Percentiles rank a stretch among this genome's conserved stretches.
Conservation (phyloP, 2,329 filamentous ascomycete genomes). For the Cercospora sp. region DNA sequence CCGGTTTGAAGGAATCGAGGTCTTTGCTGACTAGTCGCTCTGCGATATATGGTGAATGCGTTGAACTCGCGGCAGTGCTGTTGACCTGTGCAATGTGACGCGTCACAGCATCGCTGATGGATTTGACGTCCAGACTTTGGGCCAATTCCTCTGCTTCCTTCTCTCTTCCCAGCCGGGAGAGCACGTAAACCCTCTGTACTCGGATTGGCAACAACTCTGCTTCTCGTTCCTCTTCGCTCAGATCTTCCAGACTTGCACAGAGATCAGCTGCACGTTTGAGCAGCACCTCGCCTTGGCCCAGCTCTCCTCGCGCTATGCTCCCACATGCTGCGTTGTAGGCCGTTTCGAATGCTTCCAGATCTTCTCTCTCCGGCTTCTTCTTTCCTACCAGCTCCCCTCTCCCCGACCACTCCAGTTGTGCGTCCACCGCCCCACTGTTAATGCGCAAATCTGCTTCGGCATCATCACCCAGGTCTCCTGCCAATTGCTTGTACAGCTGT, state of each 20-base stretch:
- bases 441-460: conserved; percentile 75
- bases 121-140: conserved; percentile 61
- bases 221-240: conserved; percentile 72
- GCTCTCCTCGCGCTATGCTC: conserved; percentile 68
- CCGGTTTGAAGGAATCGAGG: conserved; percentile 55
- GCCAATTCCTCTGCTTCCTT: conserved; percentile 66
- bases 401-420: conserved; percentile 71
- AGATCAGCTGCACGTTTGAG: conserved; percentile 70
- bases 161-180: conserved; percentile 64
- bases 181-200: conserved; percentile 73
- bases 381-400: conserved; percentile 54
- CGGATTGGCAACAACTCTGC: conserved; percentile 73
- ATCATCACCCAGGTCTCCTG: conserved; percentile 50
- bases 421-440: conserved; percentile 70
- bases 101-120: conserved; percentile 67
- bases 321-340: conserved; percentile 78
- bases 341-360: conserved; percentile 75
- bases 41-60: conserved; percentile 66
- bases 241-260: conserved; percentile 71
- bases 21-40: conserved; percentile 62
- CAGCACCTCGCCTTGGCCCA: conserved; percentile 64
- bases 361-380: conserved; percentile 59
- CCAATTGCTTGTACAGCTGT: conserved; percentile 63
- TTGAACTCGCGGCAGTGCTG: conserved; percentile 50
- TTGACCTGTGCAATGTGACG: conserved; percentile 69